These are phyloP conservation scores for Puccinia novopanici DNA, from an alignment of 1,284 basidiomycete genomes.

Conservation along the genomic window DNA sequence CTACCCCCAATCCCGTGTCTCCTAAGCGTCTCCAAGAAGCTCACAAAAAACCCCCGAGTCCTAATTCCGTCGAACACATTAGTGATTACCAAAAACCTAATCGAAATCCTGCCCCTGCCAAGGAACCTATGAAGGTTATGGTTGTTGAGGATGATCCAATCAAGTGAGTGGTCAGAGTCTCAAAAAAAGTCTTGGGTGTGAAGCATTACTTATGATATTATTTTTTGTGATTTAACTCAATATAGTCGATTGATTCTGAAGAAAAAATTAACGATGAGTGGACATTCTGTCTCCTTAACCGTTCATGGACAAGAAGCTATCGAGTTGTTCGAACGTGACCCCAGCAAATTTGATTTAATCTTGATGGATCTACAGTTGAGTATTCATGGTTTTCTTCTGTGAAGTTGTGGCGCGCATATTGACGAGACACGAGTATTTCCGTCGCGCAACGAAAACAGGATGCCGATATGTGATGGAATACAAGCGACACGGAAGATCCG, in stretches of 20 bases:
- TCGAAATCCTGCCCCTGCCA: not conserved
- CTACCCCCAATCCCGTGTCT: not conserved
- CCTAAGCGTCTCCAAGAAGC: no score
- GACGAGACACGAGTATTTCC: not conserved
- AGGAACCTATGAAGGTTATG: conserved; percentile 48
- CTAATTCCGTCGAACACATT: conserved; percentile 18
- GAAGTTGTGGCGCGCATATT: conserved; percentile 53
- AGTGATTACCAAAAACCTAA: conserved; percentile 17
- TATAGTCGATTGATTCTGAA: conserved; percentile 55
- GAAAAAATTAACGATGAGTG: conserved; percentile 56
- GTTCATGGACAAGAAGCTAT: conserved; percentile 57
- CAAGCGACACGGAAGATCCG: conserved; percentile 56
- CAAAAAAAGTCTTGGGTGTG: not conserved
- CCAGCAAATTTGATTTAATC: conserved; percentile 49
- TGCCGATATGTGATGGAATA: conserved; percentile 56
- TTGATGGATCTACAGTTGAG: conserved; percentile 51
- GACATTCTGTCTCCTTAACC: conserved; percentile 55
- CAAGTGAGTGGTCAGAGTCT: conserved; percentile 15
- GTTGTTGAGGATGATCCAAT: conserved; percentile 49
- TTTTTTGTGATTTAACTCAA: not conserved
- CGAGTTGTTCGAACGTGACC: conserved; percentile 54
- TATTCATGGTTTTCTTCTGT: not conserved
- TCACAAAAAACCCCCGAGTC: not conserved
- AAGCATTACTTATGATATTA: not conserved
- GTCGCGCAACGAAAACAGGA: conserved; percentile 30